Base-by-base conservation (phyloP, 192 early-diverging fungal genomes). In the Linnemannia zychae region DNA sequence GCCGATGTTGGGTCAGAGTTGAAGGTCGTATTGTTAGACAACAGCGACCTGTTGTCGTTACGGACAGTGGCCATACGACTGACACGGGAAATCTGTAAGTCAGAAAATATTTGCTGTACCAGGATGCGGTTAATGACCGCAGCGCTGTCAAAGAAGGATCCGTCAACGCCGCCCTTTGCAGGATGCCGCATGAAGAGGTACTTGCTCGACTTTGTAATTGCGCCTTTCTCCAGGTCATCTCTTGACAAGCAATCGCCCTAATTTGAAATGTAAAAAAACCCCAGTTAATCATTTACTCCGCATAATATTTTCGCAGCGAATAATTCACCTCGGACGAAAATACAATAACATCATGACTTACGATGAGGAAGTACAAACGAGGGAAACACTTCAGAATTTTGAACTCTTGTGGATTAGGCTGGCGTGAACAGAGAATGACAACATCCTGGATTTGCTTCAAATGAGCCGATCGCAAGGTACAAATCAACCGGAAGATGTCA, bases 371-470 rank as follows among this genome's bases (percentile, higher is more conserved):
- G 50, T 84, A 89, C 16, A 91, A 79, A 4, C 82, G 82, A 37
- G 90, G 90, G 38, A 91, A 90, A 34, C 76, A 75, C 48, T 84
- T 89, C 24, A 91, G 72, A 24, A 78, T 38, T 22, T 87, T 85
- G 80, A 88, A 90, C 4, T 87, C 89, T 44, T 84, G 87, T 0
- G 49, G 18, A 12, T 68, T 84, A 16, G 89, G 89, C 28, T 80
- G 77, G 7, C 78, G 68, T 16, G 78, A 37, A 57, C 87, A 85
- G 20, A 91, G 75, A 33, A 91, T 50, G 33, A 91, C 88, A 69
- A 91, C 82, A 72, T 91, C 90, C 47, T 87, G 90, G 24, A 91
- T 48, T 15, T 91, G 86, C 46, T 73, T 85, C 68, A 85, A 65
- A 60, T 85, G 83, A 0, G 77, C 76, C 5, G 83, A 85, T 48